Evolutionary conservation across 106 monocot species (phyloP), one percentile per base, ranked within the genome.

Genomic region (Dioscorea alata): DNA sequence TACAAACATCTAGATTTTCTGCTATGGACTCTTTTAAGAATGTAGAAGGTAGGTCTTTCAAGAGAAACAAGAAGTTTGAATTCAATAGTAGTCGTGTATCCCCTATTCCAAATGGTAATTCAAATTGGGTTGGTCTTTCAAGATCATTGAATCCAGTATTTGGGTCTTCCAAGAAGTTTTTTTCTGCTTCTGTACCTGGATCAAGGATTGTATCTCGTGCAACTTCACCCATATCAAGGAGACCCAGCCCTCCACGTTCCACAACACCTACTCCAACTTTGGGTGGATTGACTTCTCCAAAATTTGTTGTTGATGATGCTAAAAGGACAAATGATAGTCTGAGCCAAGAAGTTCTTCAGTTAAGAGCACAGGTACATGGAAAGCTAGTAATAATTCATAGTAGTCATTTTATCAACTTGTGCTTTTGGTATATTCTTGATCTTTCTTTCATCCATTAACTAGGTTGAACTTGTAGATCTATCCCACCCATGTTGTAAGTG

Each of bases 131-230:
- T 61, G 80, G 75, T 8, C 80, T 90, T 20, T 83, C 92, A 60
- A 96, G 85, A 75, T 86, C 96, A 33, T 86, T 91, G 59, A 91
- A 95, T 74, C 95, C 95, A 58, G 91, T 91, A 51, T 95, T 92
- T 80, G 92, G 91, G 24, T 74, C 96, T 60, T 92, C 96, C 25
- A 96, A 81, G 56, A 96, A 96, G 66, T 89, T 92, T 59, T 92
- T 96, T 60, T 96, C 96, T 8, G 91, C 89, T 31, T 92, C 96
- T 71, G 96, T 96, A 74, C 96, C 96, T 77, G 92, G 91, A 68
- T 96, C 95, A 73, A 81, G 91, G 74, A 92, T 92, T 64, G 96
- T 84, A 67, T 96, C 96, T 50, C 86, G 91, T 79, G 92, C 96
- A 63, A 89, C 96, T 57, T 92, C 91, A 59, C 96, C 92, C 21